phyloP scores from a whole-genome alignment of 371 early-diverging fungal genomes.

The Lichtheimia corymbifera region DNA sequence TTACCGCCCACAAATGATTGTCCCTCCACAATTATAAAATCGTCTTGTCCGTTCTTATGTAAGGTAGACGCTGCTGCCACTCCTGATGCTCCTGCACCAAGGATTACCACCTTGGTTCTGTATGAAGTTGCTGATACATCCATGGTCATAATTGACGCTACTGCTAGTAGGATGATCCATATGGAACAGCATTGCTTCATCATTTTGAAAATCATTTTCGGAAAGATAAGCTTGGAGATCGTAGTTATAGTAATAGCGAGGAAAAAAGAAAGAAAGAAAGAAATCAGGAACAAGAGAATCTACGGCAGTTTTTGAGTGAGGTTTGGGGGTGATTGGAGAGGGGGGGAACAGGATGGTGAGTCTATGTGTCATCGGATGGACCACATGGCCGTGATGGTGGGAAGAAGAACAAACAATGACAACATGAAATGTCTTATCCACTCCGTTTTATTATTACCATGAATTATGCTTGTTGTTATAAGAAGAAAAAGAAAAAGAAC shows the following conservation, averaged over 20 bases:
- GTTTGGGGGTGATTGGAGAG: too few relatives aligned
- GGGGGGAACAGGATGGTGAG: background rate
- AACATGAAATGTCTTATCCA: slow-evolving; percentile 1
- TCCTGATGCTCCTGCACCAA: slow-evolving; percentile 52
- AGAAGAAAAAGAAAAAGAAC: slow-evolving; percentile 2
- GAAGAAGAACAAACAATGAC: background rate
- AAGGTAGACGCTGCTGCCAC: slow-evolving; percentile 38
- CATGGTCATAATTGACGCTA: background rate
- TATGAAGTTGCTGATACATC: background rate
- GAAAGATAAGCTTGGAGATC: background rate
- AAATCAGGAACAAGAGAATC: slow-evolving; percentile 4
- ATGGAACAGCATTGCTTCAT: too few relatives aligned
- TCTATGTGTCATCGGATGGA: background rate
- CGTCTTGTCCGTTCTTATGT: slow-evolving; percentile 18
- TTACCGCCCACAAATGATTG: slow-evolving; percentile 42
- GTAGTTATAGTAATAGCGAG: background rate
- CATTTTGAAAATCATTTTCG: too few relatives aligned
- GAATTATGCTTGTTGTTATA: background rate
- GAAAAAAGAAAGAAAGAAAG: background rate
- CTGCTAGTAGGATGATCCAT: too few relatives aligned
- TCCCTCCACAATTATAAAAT: slow-evolving; percentile 44
- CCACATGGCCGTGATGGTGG: background rate
- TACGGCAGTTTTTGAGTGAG: background rate
- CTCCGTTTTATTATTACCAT: background rate
- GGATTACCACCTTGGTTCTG: slow-evolving; percentile 35